Base-by-base conservation (phyloP, 2,329 filamentous ascomycete species). In the Talaromyces pinophilus region DNA sequence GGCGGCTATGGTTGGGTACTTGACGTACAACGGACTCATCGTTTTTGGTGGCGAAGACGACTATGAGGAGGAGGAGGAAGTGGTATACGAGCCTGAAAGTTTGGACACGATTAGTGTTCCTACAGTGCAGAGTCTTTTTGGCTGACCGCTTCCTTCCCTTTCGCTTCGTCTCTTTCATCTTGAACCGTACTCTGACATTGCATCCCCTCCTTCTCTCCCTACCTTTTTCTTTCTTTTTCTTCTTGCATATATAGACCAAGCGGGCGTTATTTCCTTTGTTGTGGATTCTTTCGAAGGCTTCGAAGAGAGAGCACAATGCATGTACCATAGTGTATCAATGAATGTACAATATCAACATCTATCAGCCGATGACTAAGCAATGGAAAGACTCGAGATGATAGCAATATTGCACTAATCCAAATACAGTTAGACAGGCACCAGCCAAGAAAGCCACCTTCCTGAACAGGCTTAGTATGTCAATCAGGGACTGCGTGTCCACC, bases 1-100 rank as follows among this genome's bases (percentile, higher is more conserved):
- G 44, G 75, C 73, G 13, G 72, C 77, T 33, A 69, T 80, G 57
- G 69, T 78, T 42, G 76, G 77, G 19, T 81, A 80, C 64, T 71
- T 79, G 72, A 63, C 75, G 5, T 71, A 76, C 40, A 69, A 72
- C 22, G 78, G 78, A 2, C 62, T 77, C 19, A 54, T 61, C 7
- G 35, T n/a, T 35, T 60, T 67, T n/a, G 62, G 57, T 40, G 19
- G 48, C 30, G 62, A 62, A 5, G 63, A 65, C 1, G 59, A 64
- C 1, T 33, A 60, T 4, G 55, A 65, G 13, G 64, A 64, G n/a
- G 62, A 48, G 28, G 62, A 64, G n/a, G 54, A 52, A n/a, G 38
- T 62, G 28, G 44, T 25, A 19, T 48, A 38, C 19, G 68, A 52
- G 8, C 52, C 44, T 11, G 35, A 54, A 42, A 46, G 19, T 22